Percentiles rank a stretch among this genome's conserved stretches.
phyloP scores from a whole-genome alignment of 192 early-diverging fungal species.

The Coemansia sp. region DNA sequence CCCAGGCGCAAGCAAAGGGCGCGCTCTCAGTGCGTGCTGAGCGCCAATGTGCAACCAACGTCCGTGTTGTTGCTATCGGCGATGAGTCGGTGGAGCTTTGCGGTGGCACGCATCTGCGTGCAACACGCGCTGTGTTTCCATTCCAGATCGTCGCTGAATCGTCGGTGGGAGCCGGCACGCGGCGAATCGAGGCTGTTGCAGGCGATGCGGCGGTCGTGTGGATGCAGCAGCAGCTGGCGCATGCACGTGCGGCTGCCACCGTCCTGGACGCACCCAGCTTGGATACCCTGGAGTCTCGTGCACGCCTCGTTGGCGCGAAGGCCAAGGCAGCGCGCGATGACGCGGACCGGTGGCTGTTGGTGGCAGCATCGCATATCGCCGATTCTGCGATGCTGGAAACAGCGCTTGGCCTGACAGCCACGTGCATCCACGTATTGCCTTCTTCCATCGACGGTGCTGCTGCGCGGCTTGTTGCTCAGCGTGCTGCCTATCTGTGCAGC shows the following conservation, averaged over 20 bases:
- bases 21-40: constrained; percentile 94
- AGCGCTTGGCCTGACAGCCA: constrained; percentile 16
- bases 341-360: constrained; percentile 29
- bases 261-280: constrained; percentile 61
- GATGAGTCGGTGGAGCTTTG: constrained; percentile 89
- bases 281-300: constrained; percentile 65
- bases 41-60: constrained; percentile 90
- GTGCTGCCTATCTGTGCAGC: constrained; percentile 31
- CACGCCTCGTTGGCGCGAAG: constrained; percentile 20
- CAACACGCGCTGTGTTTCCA: constrained; percentile 85
- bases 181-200: constrained; percentile 94
- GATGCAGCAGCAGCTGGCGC: constrained; percentile 67
- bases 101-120: constrained; percentile 92
- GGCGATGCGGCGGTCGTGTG: constrained; percentile 80
- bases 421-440: constrained; percentile 27
- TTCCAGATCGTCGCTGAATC: constrained; percentile 85
- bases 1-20: constrained; percentile 77
- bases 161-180: constrained; percentile 93
- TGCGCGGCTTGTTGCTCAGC: constrained; percentile 34
- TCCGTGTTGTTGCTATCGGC: constrained; percentile 89
- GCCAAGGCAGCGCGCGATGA: constrained; percentile 17
- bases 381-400: constrained; percentile 34
- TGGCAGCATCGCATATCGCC: constrained; percentile 28
- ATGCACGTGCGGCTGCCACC: constrained; percentile 61
- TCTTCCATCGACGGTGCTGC: not conserved